A percentile compares a stretch with the other conserved stretches of the same genome.
Conservation (phyloP, 768 basidiomycete genomes). For the Podaxis pistillaris region DNA sequence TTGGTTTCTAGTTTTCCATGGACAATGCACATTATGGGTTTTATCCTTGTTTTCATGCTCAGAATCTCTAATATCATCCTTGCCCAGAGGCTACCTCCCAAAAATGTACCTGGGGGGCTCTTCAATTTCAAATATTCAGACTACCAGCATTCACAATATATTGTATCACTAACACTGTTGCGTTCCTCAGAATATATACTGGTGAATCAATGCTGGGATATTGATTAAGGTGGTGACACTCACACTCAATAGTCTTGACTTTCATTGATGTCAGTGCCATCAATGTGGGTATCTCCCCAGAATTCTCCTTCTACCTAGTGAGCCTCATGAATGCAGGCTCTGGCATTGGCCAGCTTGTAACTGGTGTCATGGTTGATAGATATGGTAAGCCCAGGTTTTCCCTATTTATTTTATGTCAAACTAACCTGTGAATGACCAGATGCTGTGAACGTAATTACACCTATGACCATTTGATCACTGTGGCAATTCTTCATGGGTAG, state of each 20-base stretch:
- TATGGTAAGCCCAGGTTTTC: constrained; percentile 34
- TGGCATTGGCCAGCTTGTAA: constrained; percentile 49
- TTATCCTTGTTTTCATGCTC: constrained; percentile 49
- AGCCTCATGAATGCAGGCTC: constrained; percentile 63
- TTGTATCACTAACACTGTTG: constrained; percentile 41
- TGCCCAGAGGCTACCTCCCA: constrained; percentile 51
- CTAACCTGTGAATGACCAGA: constrained; percentile 31
- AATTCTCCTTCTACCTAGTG: constrained; percentile 57
- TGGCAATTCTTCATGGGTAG: constrained; percentile 60
- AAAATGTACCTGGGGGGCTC: constrained; percentile 49
- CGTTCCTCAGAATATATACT: constrained; percentile 65
- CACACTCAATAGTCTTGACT: constrained; percentile 40
- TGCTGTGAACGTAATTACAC: constrained; percentile 55
- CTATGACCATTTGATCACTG: constrained; percentile 48
- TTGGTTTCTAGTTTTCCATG: constrained; percentile 53
- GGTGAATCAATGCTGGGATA: constrained; percentile 26
- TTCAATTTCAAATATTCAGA: constrained; percentile 47
- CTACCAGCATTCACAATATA: constrained; percentile 50
- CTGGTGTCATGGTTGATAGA: constrained; percentile 49
- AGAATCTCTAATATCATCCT: constrained; percentile 46
- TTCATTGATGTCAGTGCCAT: constrained; percentile 56
- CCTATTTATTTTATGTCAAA: background rate
- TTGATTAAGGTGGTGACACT: background rate
- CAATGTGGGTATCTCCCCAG: constrained; percentile 39
- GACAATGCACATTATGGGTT: constrained; percentile 66